Evolutionary conservation across 805 yeast genomes (phyloP).

Genomic region (Komagataella kurtzmanii): DNA sequence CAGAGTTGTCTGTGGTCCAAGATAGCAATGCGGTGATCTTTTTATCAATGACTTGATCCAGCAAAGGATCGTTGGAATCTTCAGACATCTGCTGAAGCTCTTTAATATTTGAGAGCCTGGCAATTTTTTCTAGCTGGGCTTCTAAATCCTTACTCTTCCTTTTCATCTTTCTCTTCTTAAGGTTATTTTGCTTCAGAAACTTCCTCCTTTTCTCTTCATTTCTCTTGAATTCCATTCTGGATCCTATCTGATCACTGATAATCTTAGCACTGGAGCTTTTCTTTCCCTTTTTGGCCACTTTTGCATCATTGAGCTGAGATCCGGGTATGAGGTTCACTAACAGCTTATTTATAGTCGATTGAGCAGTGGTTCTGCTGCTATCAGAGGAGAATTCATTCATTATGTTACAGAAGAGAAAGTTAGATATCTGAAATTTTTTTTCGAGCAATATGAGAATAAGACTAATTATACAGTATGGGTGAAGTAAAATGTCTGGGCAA

Average conservation of each 20-base stretch:
- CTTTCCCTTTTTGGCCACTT: conserved; percentile 2
- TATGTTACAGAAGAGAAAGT: neutral
- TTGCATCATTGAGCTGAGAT: conserved; percentile 1
- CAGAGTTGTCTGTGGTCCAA: conserved; percentile 23
- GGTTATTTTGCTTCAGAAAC: conserved; percentile 6
- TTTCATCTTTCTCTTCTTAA: conserved; percentile 9
- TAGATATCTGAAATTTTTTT: neutral
- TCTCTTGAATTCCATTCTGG: conserved; percentile 6
- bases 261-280: conserved; percentile 7
- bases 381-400: neutral
- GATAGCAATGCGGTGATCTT: conserved; percentile 25
- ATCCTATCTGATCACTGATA: conserved; percentile 5
- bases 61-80: conserved; percentile 22
- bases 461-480: neutral
- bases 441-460: neutral
- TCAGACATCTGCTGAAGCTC: conserved; percentile 26
- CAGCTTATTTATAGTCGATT: conserved; percentile 7
- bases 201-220: conserved; percentile 7
- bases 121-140: conserved; percentile 21
- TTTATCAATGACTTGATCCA: conserved; percentile 19
- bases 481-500: neutral
- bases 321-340: conserved; percentile 14
- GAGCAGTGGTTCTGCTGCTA: neutral
- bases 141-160: conserved; percentile 7
- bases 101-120: conserved; percentile 21